Evolutionary conservation across 2,329 filamentous ascomycete genomes (phyloP).

Genomic region (Cladosporium sp.): DNA sequence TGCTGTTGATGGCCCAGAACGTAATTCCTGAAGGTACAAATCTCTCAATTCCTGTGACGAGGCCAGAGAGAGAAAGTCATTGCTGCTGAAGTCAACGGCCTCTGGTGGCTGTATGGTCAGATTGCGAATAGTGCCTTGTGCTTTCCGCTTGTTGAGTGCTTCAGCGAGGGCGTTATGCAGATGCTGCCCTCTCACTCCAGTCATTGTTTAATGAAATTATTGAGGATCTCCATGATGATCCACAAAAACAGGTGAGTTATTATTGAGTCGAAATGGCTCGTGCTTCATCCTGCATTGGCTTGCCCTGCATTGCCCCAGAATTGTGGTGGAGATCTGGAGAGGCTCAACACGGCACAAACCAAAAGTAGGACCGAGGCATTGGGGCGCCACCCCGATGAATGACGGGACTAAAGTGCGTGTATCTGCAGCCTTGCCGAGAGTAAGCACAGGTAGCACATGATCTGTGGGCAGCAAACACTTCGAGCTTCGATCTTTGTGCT

Average conservation of each 20-base stretch:
- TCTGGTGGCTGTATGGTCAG: slow-evolving; percentile 43
- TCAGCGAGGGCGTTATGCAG: slow-evolving; percentile 26
- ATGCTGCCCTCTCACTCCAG: not conserved
- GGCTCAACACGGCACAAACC: not conserved
- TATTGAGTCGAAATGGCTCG: not conserved
- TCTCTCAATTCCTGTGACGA: slow-evolving; percentile 44
- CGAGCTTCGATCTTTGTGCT: not conserved
- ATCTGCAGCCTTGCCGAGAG: slow-evolving; percentile 5
- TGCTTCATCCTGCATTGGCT: not conserved
- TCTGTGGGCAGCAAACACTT: not conserved
- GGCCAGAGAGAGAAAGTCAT: slow-evolving; percentile 61
- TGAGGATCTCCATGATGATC: slow-evolving; percentile 2
- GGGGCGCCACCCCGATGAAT: not conserved
- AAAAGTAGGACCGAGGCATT: not conserved
- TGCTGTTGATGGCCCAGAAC: slow-evolving; percentile 31
- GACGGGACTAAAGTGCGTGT: not conserved
- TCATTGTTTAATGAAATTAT: not conserved
- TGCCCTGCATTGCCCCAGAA: slow-evolving; percentile 4
- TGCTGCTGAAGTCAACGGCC: slow-evolving; percentile 58
- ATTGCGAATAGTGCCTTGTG: slow-evolving; percentile 43
- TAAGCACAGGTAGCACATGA: not conserved
- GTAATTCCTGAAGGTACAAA: slow-evolving; percentile 47
- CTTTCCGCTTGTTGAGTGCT: slow-evolving; percentile 36
- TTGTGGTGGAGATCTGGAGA: slow-evolving; percentile 5
- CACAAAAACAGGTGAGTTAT: not conserved